These are phyloP conservation scores for Alopecurus myosuroides DNA, from an alignment of 176 grass and related monocot species.

Conservation along the genomic window DNA sequence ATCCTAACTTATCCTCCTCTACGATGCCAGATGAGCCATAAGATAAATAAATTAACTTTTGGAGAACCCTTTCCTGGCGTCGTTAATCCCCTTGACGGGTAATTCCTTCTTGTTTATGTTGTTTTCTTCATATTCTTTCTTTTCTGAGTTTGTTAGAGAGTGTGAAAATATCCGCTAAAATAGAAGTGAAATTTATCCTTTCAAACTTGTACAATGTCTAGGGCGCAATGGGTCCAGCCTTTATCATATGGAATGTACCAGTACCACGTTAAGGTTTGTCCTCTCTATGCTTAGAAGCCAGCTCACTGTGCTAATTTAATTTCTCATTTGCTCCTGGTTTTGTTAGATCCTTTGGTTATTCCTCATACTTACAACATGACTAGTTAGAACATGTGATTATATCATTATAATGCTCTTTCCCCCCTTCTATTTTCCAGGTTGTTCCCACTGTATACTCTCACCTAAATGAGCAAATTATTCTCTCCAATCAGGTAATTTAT, in stretches of 20 bases:
- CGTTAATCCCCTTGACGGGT: slow-evolving; percentile 94
- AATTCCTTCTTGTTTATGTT: slow-evolving; percentile 33
- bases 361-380: not conserved
- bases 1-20: slow-evolving; percentile 14
- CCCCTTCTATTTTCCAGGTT: slow-evolving; percentile 52
- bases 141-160: not conserved
- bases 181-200: slow-evolving; percentile 10
- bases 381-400: not conserved
- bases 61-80: slow-evolving; percentile 91
- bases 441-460: slow-evolving; percentile 83
- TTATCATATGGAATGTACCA: slow-evolving; percentile 94
- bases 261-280: slow-evolving; percentile 91
- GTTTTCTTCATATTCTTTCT: not conserved
- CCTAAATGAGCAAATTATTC: slow-evolving; percentile 83
- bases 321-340: slow-evolving; percentile 8
- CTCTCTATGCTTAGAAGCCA: not conserved
- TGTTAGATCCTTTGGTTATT: not conserved
- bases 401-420: not conserved
- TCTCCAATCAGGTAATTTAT: slow-evolving; percentile 81
- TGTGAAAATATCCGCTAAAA: not conserved
- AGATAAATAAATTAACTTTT: slow-evolving; percentile 85
- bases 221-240: slow-evolving; percentile 74
- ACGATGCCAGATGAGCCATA: slow-evolving; percentile 78
- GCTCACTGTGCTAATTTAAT: slow-evolving; percentile 15
- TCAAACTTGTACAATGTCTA: slow-evolving; percentile 35